Conservation (phyloP, 768 basidiomycete species). For the Boletus vinaceobasis region DNA sequence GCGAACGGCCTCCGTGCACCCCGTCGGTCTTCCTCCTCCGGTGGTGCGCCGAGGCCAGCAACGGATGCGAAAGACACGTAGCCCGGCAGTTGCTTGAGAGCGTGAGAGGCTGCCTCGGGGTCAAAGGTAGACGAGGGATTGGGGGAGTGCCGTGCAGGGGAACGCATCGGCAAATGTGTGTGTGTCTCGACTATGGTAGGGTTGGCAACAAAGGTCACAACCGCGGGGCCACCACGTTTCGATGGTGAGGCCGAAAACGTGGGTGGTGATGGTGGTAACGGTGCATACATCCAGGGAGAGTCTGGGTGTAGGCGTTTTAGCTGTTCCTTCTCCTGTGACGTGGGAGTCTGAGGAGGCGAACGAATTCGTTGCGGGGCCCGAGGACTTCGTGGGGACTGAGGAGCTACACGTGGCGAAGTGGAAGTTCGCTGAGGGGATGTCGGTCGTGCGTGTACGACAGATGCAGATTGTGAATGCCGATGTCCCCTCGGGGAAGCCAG, state of each 20-base stretch:
- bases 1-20: conserved; percentile 18
- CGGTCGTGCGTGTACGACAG: conserved; percentile 6
- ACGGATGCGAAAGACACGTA: conserved; percentile 68
- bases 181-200: conserved; percentile 13
- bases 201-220: conserved; percentile 22
- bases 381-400: conserved; percentile 16
- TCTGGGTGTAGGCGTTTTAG: conserved; percentile 11
- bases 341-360: conserved; percentile 23
- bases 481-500: not conserved
- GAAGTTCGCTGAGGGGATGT: conserved; percentile 5
- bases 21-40: conserved; percentile 41
- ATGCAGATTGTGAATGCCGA: conserved; percentile 13
- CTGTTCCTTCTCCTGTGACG: conserved; percentile 10
- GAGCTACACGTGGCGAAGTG: conserved; percentile 3
- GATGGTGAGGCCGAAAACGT: conserved; percentile 30
- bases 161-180: conserved; percentile 6
- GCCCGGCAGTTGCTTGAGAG: conserved; percentile 53
- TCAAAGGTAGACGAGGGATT: conserved; percentile 48
- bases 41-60: conserved; percentile 63
- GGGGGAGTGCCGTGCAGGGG: conserved; percentile 13
- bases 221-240: conserved; percentile 18
- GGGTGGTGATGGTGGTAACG: conserved; percentile 30
- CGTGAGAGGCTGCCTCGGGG: conserved; percentile 56
- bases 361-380: conserved; percentile 13
- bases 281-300: conserved; percentile 30